Percentiles rank a stretch among this genome's conserved stretches.
phyloP scores from a whole-genome alignment of 352 stramenopile species.

The Halophytophthora batemanensis region DNA sequence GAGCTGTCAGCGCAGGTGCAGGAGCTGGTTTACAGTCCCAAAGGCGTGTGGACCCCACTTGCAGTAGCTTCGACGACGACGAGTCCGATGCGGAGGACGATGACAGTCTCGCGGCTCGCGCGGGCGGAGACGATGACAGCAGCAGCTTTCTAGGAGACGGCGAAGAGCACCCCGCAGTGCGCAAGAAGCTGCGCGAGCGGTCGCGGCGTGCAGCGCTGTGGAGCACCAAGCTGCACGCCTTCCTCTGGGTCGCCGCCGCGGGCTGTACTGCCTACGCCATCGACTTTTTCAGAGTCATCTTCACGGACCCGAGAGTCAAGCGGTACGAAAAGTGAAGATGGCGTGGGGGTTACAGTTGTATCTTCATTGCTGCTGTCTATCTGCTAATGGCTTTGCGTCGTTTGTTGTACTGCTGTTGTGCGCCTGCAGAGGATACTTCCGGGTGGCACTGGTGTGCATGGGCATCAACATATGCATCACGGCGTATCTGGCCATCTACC shows the following conservation, averaged over 20 bases:
- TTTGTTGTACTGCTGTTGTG: neutral
- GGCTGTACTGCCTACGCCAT: conserved; percentile 52
- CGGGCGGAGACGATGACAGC: conserved; percentile 37
- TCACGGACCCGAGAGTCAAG: conserved; percentile 53
- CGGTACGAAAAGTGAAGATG: no score
- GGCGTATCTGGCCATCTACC: conserved; percentile 81
- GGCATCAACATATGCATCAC: conserved; percentile 87
- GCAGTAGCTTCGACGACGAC: conserved; percentile 27
- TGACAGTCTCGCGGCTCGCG: no score
- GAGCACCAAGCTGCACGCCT: conserved; percentile 74
- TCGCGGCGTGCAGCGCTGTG: conserved; percentile 48
- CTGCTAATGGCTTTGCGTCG: neutral
- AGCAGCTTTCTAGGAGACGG: conserved; percentile 29
- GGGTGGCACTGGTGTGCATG: conserved; percentile 72
- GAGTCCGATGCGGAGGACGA: conserved; percentile 28
- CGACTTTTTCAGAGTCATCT: conserved; percentile 72
- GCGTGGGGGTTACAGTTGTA: neutral
- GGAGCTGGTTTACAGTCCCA: no score
- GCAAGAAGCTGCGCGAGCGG: conserved; percentile 19
- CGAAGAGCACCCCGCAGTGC: no score
- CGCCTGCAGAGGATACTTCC: conserved; percentile 75
- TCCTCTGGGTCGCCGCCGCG: conserved; percentile 66
- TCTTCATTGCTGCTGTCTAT: neutral
- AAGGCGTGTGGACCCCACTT: neutral
- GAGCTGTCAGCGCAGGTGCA: neutral